Percentiles rank a stretch among this genome's conserved stretches.
phyloP scores from a whole-genome alignment of 140 eudicot genomes.

The Flaveria floridana region DNA sequence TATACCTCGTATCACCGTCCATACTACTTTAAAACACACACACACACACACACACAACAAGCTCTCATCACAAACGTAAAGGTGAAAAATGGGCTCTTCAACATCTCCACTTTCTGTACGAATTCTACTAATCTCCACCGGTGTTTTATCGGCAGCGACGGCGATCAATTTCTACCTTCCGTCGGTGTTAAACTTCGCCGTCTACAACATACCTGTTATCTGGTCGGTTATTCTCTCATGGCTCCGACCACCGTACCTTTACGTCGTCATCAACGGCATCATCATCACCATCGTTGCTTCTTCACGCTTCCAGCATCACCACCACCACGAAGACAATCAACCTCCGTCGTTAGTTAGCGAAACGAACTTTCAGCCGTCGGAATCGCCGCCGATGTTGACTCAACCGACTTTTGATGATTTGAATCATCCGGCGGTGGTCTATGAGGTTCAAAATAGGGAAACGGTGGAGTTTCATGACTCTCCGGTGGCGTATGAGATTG shows the following conservation, averaged over 20 bases:
- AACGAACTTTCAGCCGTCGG: constrained; percentile 24
- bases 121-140: constrained; percentile 51
- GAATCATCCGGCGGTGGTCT: constrained; percentile 1
- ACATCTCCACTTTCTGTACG: constrained; percentile 39
- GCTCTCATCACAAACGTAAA: constrained; percentile 13
- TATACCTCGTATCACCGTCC: constrained; percentile 20
- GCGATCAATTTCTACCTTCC: constrained; percentile 44
- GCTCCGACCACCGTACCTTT: constrained; percentile 83
- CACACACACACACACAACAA: background rate
- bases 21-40: background rate
- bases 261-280: constrained; percentile 69
- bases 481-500: constrained; percentile 16
- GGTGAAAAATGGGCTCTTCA: constrained; percentile 42
- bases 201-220: constrained; percentile 40
- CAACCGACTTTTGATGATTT: constrained; percentile 19
- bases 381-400: constrained; percentile 25
- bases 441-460: constrained; percentile 1
- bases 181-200: constrained; percentile 24
- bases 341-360: constrained; percentile 29
- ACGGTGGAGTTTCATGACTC: background rate
- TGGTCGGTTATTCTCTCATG: constrained; percentile 48
- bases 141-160: constrained; percentile 48
- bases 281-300: constrained; percentile 75
- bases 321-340: constrained; percentile 13
- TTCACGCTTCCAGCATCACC: constrained; percentile 54